These are phyloP conservation scores for Claviceps spartinae DNA, from an alignment of 2,329 filamentous ascomycete species.

Conservation along the genomic window DNA sequence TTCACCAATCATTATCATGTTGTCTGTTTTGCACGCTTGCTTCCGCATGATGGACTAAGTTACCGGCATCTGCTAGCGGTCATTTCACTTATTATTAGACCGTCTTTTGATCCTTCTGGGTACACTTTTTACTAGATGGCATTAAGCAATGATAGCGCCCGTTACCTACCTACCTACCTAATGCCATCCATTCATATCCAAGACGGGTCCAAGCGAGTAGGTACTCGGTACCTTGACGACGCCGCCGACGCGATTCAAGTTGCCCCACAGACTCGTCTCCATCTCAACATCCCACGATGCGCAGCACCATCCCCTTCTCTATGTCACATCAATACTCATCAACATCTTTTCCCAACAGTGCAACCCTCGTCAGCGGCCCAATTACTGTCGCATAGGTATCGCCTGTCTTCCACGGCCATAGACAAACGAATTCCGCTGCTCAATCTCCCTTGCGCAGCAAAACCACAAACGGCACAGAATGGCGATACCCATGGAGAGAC, in stretches of 20 bases:
- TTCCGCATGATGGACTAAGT: neutral
- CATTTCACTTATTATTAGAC: too few relatives aligned
- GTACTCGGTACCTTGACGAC: too few relatives aligned
- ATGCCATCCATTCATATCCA: too few relatives aligned
- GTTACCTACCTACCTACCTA: too few relatives aligned
- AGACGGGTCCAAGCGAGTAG: too few relatives aligned
- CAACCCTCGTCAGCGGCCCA: neutral
- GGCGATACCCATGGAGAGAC: slow-evolving; percentile 25
- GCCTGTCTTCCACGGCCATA: neutral
- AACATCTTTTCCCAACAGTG: neutral
- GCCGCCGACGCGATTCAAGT: neutral
- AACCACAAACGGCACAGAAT: slow-evolving; percentile 8
- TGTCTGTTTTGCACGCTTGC: neutral
- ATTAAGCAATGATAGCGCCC: too few relatives aligned
- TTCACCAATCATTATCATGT: neutral
- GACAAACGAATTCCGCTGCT: neutral
- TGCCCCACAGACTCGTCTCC: neutral
- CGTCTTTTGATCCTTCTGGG: too few relatives aligned
- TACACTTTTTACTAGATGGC: too few relatives aligned
- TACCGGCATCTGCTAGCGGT: neutral
- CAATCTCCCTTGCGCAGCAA: too few relatives aligned
- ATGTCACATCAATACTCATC: neutral
- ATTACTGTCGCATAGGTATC: neutral
- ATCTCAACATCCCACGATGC: neutral
- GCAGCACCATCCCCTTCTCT: neutral